Evolutionary conservation across 2,329 filamentous ascomycete species (phyloP).

Genomic region (Talaromyces rugulosus): DNA sequence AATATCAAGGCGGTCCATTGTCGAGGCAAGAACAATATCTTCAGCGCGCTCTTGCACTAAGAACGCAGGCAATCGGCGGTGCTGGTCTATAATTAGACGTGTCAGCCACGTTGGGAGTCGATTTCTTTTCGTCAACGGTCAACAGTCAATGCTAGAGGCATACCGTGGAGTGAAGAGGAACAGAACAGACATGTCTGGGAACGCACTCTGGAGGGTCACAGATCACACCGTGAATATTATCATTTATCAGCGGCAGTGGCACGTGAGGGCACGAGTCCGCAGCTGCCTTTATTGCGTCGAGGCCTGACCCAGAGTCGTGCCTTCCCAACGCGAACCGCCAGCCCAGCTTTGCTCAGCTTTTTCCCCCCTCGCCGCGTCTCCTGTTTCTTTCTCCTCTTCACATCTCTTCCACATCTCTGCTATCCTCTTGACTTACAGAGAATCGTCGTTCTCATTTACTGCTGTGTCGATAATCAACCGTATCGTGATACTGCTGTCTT

Average conservation of each 20-base stretch:
- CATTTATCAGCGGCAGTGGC: background rate
- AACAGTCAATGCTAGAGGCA: background rate
- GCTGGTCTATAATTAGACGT: background rate
- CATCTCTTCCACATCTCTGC: background rate
- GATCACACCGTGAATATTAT: background rate
- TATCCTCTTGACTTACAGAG: background rate
- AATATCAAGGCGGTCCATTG: background rate
- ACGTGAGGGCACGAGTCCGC: background rate
- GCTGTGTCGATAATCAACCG: conserved; percentile 2
- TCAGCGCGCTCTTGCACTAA: background rate
- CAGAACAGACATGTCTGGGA: too few relatives aligned
- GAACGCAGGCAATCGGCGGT: accelerated
- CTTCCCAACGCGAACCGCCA: background rate
- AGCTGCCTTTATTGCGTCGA: background rate
- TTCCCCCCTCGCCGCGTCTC: background rate
- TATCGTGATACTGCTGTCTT: background rate
- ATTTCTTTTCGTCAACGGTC: background rate
- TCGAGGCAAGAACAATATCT: background rate
- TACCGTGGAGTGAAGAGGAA: background rate
- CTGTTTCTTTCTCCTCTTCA: background rate
- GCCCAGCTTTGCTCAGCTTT: background rate
- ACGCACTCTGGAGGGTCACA: background rate
- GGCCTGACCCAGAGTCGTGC: background rate
- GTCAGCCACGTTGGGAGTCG: background rate
- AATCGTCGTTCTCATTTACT: background rate